These are phyloP conservation scores for Sisymbrium irio DNA, from an alignment of 345 rosid genomes.

Conservation along the genomic window DNA sequence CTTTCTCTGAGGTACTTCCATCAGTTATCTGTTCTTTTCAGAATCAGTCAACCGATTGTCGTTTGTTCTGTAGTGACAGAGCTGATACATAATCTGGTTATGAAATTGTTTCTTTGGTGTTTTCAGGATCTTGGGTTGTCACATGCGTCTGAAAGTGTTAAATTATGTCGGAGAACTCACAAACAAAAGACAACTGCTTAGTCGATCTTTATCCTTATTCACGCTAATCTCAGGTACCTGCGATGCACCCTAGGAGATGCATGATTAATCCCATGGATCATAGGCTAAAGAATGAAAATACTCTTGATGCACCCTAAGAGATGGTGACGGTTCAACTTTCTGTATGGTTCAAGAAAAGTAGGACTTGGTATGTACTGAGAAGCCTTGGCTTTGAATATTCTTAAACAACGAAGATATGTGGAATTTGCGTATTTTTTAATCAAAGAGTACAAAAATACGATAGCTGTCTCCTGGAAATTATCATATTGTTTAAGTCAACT, in stretches of 20 bases:
- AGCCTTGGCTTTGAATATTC: slow-evolving; percentile 4
- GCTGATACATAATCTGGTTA: not conserved
- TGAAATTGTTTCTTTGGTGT: not conserved
- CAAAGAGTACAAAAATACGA: slow-evolving; percentile 3
- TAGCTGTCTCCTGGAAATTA: slow-evolving; percentile 7
- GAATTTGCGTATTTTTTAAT: not conserved
- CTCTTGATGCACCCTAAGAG: too few species aligned
- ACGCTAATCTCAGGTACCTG: slow-evolving; percentile 1
- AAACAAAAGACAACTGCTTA: not conserved
- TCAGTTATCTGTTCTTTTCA: not conserved
- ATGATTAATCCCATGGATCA: slow-evolving; percentile 6
- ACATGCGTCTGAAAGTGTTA: not conserved
- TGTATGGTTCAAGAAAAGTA: slow-evolving; percentile 1
- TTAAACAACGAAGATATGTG: slow-evolving; percentile 24
- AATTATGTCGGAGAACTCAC: not conserved
- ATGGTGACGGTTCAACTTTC: slow-evolving; percentile 1
- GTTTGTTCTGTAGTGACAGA: not conserved
- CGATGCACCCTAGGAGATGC: not conserved
- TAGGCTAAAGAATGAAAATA: slow-evolving; percentile 1
- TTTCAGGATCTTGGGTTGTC: too few species aligned
- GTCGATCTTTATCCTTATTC: not conserved
- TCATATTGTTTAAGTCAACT: slow-evolving; percentile 27
- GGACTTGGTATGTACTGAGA: not conserved
- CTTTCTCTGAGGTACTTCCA: not conserved
- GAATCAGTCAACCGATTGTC: not conserved